Evolutionary conservation across 2,329 filamentous ascomycete genomes (phyloP).

Genomic region (Colletotrichum sp.): DNA sequence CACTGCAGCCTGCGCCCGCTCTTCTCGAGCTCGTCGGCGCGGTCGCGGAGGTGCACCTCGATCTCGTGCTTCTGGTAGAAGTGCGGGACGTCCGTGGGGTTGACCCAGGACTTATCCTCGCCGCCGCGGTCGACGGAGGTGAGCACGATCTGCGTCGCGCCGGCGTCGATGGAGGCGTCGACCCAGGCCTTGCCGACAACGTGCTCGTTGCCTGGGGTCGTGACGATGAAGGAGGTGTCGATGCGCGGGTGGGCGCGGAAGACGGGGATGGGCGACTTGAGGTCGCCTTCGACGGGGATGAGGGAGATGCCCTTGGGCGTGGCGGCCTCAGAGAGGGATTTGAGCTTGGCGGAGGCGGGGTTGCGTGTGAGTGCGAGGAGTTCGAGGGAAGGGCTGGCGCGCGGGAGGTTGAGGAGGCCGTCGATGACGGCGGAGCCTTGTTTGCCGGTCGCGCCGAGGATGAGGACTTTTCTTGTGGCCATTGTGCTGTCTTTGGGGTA

Average conservation of each 20-base stretch:
- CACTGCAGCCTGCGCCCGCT: slow-evolving; percentile 11
- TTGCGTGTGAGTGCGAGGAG: slow-evolving; percentile 21
- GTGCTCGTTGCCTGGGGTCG: slow-evolving; percentile 30
- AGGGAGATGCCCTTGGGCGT: slow-evolving; percentile 15
- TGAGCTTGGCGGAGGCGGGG: slow-evolving; percentile 3
- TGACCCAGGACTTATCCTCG: slow-evolving; percentile 26
- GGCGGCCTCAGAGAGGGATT: slow-evolving; percentile 18
- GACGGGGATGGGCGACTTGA: slow-evolving; percentile 22
- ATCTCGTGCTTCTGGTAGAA: slow-evolving; percentile 25
- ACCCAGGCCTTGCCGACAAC: slow-evolving; percentile 27
- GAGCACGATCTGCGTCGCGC: slow-evolving; percentile 48
- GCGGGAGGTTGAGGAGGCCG: slow-evolving; percentile 26
- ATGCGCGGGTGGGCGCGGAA: slow-evolving; percentile 25
- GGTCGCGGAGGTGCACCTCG: slow-evolving; percentile 21
- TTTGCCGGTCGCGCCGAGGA: slow-evolving; percentile 53
- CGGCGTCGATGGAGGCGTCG: slow-evolving; percentile 35
- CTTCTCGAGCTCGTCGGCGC: slow-evolving; percentile 3
- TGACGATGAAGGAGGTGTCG: slow-evolving; percentile 30
- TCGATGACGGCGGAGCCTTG: slow-evolving; percentile 49
- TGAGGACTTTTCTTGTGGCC: slow-evolving; percentile 40
- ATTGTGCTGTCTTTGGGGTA: not conserved
- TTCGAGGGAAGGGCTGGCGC: not conserved
- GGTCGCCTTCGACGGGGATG: slow-evolving; percentile 24
- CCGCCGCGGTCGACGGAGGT: slow-evolving; percentile 30
- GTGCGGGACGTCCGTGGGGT: slow-evolving; percentile 28